Evolutionary conservation across 2,329 filamentous ascomycete genomes (phyloP).

Genomic region (Chaetomiaceae sp.): DNA sequence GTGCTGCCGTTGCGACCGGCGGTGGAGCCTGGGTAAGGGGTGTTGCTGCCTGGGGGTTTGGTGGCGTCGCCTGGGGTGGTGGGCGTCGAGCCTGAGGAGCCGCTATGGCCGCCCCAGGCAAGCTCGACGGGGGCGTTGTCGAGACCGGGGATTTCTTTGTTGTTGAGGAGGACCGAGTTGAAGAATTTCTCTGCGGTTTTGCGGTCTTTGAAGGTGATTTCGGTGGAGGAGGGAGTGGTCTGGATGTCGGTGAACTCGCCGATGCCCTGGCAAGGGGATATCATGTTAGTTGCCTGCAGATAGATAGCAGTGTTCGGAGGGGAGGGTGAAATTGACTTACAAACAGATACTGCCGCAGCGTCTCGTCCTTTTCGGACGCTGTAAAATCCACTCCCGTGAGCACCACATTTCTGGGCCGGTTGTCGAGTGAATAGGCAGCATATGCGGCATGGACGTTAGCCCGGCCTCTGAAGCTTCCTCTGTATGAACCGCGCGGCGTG

Average conservation of each 20-base stretch:
- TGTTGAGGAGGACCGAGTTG: constrained; percentile 45
- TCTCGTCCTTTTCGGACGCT: constrained; percentile 59
- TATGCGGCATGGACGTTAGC: constrained; percentile 43
- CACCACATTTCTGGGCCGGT: constrained; percentile 64
- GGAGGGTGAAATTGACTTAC: constrained; percentile 40
- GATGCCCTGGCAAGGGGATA: constrained; percentile 43
- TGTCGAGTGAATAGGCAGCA: constrained; percentile 66
- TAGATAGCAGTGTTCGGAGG: too few relatives aligned
- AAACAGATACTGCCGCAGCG: constrained; percentile 65
- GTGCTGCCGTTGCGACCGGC: background rate
- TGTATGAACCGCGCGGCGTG: constrained; percentile 30
- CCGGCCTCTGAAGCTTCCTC: constrained; percentile 26
- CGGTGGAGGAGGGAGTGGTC: constrained; percentile 41
- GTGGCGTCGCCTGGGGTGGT: constrained; percentile 9
- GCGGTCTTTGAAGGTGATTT: constrained; percentile 61
- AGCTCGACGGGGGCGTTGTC: constrained; percentile 56
- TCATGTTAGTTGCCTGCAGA: constrained; percentile 28
- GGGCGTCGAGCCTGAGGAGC: constrained; percentile 13
- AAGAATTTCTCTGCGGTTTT: constrained; percentile 67
- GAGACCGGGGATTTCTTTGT: constrained; percentile 56
- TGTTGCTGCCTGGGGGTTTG: background rate
- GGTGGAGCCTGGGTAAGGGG: background rate
- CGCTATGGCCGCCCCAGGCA: constrained; percentile 50
- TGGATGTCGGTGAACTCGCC: constrained; percentile 59
- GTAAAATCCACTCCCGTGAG: constrained; percentile 62